A percentile compares a stretch with the other conserved stretches of the same genome.
These are phyloP conservation scores for Rugonectria rugulosa DNA, from an alignment of 2,329 filamentous ascomycete genomes.

Conservation along the genomic window DNA sequence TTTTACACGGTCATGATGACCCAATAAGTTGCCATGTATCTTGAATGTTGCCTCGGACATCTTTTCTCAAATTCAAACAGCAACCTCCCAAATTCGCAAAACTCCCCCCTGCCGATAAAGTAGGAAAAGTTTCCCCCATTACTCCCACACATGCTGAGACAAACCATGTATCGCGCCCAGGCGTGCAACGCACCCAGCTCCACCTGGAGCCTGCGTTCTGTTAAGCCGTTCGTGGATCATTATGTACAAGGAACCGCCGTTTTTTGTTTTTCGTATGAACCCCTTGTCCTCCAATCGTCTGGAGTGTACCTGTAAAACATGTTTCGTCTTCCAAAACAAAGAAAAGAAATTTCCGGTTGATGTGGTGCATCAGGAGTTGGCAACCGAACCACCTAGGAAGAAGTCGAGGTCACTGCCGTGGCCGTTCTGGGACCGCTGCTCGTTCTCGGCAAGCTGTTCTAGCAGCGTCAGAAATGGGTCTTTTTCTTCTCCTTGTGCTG, in stretches of 20 bases:
- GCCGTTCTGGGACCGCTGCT: conserved; percentile 66
- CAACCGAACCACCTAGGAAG: conserved; percentile 60
- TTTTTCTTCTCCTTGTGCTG: conserved; percentile 68
- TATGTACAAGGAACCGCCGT: conserved; percentile 15
- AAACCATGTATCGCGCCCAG: conserved; percentile 8
- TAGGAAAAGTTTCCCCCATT: not conserved
- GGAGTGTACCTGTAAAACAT: conserved; percentile 1
- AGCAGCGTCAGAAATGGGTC: conserved; percentile 82
- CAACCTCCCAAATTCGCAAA: conserved; percentile 4
- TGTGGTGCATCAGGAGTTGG: conserved; percentile 6
- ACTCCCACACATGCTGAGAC: conserved; percentile 13
- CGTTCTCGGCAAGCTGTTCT: conserved; percentile 84
- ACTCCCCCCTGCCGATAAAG: too few species aligned
- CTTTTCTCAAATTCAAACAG: not conserved
- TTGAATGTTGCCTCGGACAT: not conserved
- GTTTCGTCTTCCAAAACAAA: too few species aligned
- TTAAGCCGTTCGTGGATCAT: conserved; percentile 14
- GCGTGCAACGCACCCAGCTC: conserved; percentile 7
- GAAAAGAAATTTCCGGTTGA: conserved; percentile 4
- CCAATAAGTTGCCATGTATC: not conserved
- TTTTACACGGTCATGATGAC: conserved; percentile 8
- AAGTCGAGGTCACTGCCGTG: conserved; percentile 80
- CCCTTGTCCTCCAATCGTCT: not conserved
- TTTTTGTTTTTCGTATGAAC: not conserved
- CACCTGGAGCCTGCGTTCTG: conserved; percentile 10